Percentiles rank a stretch among this genome's conserved stretches.
These are phyloP conservation scores for Seiridium unicorne DNA, from an alignment of 2,329 filamentous ascomycete species.

Conservation along the genomic window DNA sequence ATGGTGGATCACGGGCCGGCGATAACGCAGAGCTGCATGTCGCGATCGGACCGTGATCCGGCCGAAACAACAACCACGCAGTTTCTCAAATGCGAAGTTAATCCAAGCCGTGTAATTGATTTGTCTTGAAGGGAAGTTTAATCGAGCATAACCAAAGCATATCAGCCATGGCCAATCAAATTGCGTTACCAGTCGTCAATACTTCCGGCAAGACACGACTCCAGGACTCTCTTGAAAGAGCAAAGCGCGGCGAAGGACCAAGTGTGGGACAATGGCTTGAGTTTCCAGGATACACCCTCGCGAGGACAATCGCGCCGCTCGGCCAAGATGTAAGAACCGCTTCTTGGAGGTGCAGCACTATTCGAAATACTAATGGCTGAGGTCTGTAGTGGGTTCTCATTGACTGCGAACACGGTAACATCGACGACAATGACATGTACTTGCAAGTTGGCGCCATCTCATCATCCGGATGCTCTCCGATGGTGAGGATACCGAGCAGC, in stretches of 20 bases:
- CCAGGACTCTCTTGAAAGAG: conserved; percentile 24
- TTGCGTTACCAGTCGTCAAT: conserved; percentile 6
- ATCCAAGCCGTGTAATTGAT: neutral
- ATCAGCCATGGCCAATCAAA: conserved; percentile 1
- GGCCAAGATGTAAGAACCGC: conserved; percentile 25
- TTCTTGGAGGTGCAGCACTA: neutral
- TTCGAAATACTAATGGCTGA: neutral
- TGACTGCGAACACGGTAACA: conserved; percentile 22
- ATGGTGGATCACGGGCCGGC: neutral
- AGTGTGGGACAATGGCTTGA: conserved; percentile 30
- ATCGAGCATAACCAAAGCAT: neutral
- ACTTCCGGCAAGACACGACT: conserved; percentile 28
- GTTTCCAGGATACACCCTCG: conserved; percentile 29
- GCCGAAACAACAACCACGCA: neutral
- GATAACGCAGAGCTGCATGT: neutral
- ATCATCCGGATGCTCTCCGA: conserved; percentile 16
- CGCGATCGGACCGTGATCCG: neutral
- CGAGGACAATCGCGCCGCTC: conserved; percentile 24
- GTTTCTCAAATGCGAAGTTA: neutral
- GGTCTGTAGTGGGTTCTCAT: conserved; percentile 16
- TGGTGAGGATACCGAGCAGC: conserved; percentile 17
- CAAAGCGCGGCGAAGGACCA: conserved; percentile 23
- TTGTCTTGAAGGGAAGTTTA: neutral
- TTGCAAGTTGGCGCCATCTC: conserved; percentile 18
- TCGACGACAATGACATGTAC: conserved; percentile 21